Percentiles rank a stretch among this genome's conserved stretches.
These are phyloP conservation scores for Euphorbia pulcherrima DNA, from an alignment of 345 rosid genomes.

Conservation along the genomic window DNA sequence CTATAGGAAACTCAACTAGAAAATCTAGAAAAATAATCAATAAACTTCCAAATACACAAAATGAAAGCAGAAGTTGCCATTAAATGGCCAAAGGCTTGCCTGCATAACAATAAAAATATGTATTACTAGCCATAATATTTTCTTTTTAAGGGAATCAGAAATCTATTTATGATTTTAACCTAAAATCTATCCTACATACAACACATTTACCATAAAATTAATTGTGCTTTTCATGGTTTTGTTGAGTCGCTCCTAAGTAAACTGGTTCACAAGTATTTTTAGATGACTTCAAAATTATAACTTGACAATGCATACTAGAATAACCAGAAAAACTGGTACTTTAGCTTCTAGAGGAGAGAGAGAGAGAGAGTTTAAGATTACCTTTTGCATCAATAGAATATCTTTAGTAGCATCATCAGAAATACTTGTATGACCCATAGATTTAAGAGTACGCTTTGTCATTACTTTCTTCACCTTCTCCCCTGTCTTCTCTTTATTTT, in stretches of 20 bases:
- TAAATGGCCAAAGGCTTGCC: neutral
- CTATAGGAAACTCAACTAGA: neutral
- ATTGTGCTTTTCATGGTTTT: too few species aligned
- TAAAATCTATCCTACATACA: neutral
- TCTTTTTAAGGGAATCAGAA: neutral
- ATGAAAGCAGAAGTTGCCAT: too few species aligned
- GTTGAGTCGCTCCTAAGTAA: neutral
- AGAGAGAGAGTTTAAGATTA: conserved; percentile 14
- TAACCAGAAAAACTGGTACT: neutral
- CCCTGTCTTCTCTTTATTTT: conserved; percentile 18
- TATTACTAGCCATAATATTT: neutral
- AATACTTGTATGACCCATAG: conserved; percentile 41
- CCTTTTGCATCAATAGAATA: conserved; percentile 48
- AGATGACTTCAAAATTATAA: neutral
- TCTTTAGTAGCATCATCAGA: conserved; percentile 40
- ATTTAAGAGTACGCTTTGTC: conserved; percentile 33
- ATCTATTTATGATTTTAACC: neutral
- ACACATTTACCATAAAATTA: neutral
- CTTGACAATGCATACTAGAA: neutral
- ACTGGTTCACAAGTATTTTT: neutral
- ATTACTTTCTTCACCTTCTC: conserved; percentile 28
- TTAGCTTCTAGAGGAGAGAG: neutral
- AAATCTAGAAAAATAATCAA: neutral
- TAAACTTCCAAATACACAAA: neutral
- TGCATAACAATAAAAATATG: neutral